Evolutionary conservation across 805 yeast genomes (phyloP).

Genomic region (Wickerhamomyces chaumierensis): DNA sequence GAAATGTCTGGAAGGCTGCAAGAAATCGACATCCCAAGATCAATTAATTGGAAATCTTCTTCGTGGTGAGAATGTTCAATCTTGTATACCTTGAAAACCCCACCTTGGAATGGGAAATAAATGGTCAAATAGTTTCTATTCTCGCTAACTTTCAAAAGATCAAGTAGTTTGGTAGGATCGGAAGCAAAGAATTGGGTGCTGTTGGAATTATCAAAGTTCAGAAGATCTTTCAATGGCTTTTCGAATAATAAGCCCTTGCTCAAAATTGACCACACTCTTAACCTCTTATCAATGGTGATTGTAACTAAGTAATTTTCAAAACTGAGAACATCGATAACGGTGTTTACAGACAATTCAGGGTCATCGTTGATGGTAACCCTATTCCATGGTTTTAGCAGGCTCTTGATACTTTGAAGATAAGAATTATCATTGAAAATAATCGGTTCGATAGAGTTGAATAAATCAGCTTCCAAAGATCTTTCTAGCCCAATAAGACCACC

Average conservation of each 20-base stretch:
- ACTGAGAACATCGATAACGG: conserved; percentile 21
- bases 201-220: conserved; percentile 5
- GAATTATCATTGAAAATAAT: conserved; percentile 45
- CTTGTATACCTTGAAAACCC: conserved; percentile 30
- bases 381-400: conserved; percentile 19
- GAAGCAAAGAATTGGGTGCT: conserved; percentile 19
- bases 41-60: conserved; percentile 14
- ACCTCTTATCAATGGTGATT: conserved; percentile 38
- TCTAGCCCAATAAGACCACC: conserved; percentile 62
- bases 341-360: conserved; percentile 26
- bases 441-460: conserved; percentile 23
- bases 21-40: conserved; percentile 10
- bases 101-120: conserved; percentile 32
- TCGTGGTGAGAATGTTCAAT: conserved; percentile 3
- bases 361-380: conserved; percentile 25
- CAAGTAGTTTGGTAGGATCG: conserved; percentile 20
- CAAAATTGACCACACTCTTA: conserved; percentile 51
- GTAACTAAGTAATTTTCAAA: conserved; percentile 28
- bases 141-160: conserved; percentile 6
- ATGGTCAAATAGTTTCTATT: conserved; percentile 19
- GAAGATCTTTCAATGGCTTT: conserved; percentile 10
- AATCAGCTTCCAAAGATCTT: conserved; percentile 10
- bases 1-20: conserved; percentile 15
- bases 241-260: conserved; percentile 21
- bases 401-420: conserved; percentile 21